Evolutionary conservation across 169 alveolate species (phyloP), one percentile per base, ranked within the genome.

Genomic region (Pseudocohnilembus persalinus): DNA sequence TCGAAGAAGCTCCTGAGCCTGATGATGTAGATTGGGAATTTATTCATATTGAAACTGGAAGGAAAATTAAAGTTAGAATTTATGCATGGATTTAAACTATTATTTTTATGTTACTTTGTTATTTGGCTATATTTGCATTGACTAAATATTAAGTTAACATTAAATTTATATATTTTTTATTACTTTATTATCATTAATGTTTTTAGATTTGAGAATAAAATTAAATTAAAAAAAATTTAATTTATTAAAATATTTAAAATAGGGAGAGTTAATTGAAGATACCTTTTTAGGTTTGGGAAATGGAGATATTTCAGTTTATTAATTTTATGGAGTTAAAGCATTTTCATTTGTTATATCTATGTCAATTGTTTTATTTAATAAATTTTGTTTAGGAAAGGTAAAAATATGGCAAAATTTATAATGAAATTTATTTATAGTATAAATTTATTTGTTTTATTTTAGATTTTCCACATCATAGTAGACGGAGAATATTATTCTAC

Each of bases 11-110:
- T 4, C 86, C 86, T 73, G 90, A 86, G 29, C 87, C 90, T 35
- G 79, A 86, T 80, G 90, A 86, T 80, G 80, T 86, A 1, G 87
- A 86, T 80, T 86, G 90, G 90, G 90, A 86, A 75, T 86, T 86
- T 65, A 86, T 86, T 74, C 90, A 86, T 80, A 1, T 80, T 6
- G 33, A 63, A 49, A 81, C 86, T n/a, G 79, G 83, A 20, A 64
- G 74, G 26, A 80, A 86, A 64, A 64, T 86, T 0, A 73, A 78
- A 25, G 76, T 82, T 49, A 74, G 90, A 33, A 35, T 86, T 25
- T 31, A 74, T n/a, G 85, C 85, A 28, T 86, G 83, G 79, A 35
- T 74, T 1, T 49, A 79, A 20, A 64, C 78, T 15, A 49, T 86
- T 25, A 31, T 49, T 65, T 86, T 86, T 64, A 74, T 86, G 31